Percentiles rank a stretch among this genome's conserved stretches.
Evolutionary conservation across 2,329 filamentous ascomycete species (phyloP).

Genomic region (Colletotrichum echinochloae): DNA sequence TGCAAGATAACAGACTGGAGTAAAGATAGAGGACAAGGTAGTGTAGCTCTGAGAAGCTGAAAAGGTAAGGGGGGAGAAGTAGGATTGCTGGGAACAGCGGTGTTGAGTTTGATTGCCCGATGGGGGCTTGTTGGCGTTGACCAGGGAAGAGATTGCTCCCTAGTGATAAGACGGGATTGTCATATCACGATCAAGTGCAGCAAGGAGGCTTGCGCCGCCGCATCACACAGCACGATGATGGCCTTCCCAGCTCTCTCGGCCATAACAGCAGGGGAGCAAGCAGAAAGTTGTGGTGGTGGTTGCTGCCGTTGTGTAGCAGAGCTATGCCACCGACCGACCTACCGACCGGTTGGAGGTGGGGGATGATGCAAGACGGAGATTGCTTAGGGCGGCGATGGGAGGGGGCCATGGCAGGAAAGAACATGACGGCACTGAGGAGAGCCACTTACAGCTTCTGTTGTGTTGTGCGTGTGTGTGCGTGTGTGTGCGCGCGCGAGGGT

Average conservation of each 20-base stretch:
- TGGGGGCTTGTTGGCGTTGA: conserved; percentile 1
- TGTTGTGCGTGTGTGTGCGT: background rate
- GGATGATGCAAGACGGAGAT: background rate
- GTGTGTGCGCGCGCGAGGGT: background rate
- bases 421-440: conserved; percentile 15
- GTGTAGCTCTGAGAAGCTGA: conserved; percentile 19
- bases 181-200: conserved; percentile 31
- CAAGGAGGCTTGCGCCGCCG: conserved; percentile 21
- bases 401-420: background rate
- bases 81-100: conserved; percentile 7
- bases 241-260: background rate
- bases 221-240: conserved; percentile 1
- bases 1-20: conserved; percentile 33
- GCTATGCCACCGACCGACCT: conserved; percentile 36
- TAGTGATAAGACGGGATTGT: conserved; percentile 21
- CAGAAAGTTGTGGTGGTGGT: background rate
- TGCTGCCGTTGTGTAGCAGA: conserved; percentile 33
- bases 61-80: conserved; percentile 15
- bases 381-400: background rate
- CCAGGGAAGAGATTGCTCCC: conserved; percentile 2
- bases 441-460: conserved; percentile 34
- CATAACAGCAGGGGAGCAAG: background rate
- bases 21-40: conserved; percentile 8
- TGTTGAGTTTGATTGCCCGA: conserved; percentile 25
- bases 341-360: conserved; percentile 14